These are phyloP conservation scores for Arthrobotrys iridis DNA, from an alignment of 2,329 filamentous ascomycete genomes.

Conservation along the genomic window DNA sequence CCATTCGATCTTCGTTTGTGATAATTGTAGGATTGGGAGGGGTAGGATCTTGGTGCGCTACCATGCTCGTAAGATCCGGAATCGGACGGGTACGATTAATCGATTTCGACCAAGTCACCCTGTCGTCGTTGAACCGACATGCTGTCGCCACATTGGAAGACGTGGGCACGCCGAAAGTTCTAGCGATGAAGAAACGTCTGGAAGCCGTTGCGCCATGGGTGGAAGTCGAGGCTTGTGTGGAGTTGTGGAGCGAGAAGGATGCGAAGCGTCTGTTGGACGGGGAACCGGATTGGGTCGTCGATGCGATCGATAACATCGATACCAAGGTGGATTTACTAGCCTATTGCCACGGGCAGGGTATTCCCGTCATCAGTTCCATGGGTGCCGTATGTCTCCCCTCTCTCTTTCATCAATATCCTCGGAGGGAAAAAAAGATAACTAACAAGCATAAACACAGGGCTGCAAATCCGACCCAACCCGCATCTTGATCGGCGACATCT, in stretches of 20 bases:
- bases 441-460: slow-evolving; percentile 10
- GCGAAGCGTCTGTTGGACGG: slow-evolving; percentile 74
- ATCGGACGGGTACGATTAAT: slow-evolving; percentile 87
- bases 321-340: slow-evolving; percentile 91
- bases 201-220: slow-evolving; percentile 93
- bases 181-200: slow-evolving; percentile 80
- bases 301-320: slow-evolving; percentile 98
- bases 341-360: slow-evolving; percentile 80
- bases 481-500: slow-evolving; percentile 91
- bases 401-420: neutral
- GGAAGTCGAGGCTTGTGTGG: slow-evolving; percentile 83
- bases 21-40: slow-evolving; percentile 93
- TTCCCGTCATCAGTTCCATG: slow-evolving; percentile 93
- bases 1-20: slow-evolving; percentile 82
- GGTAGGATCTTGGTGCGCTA: slow-evolving; percentile 89
- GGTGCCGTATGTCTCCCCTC: slow-evolving; percentile 68
- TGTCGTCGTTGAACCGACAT: slow-evolving; percentile 94
- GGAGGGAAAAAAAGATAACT: neutral
- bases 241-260: slow-evolving; percentile 77
- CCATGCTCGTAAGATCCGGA: slow-evolving; percentile 86
- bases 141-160: slow-evolving; percentile 93
- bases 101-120: slow-evolving; percentile 96
- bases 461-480: slow-evolving; percentile 71
- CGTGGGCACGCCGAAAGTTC: slow-evolving; percentile 91
- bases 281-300: slow-evolving; percentile 86